Percentiles rank a stretch among this genome's conserved stretches.
phyloP scores from a whole-genome alignment of 2,329 filamentous ascomycete genomes.

The Pseudogymnoascus sp. region DNA sequence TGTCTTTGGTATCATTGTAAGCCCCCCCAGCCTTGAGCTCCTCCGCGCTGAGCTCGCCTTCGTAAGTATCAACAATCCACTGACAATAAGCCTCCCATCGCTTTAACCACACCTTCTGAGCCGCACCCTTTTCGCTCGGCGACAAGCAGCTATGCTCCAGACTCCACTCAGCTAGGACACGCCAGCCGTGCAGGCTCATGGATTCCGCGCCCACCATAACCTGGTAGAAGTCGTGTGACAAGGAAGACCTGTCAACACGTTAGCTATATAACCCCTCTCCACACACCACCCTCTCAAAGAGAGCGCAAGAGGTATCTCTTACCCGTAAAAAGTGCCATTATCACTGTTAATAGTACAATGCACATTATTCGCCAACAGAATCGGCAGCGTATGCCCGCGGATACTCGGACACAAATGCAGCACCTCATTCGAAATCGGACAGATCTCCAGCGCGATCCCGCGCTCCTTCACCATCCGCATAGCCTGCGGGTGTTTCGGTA shows the following conservation, averaged over 20 bases:
- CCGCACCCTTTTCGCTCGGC: conserved; percentile 34
- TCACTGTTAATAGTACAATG: conserved; percentile 69
- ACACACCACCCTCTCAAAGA: background rate
- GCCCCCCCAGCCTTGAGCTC: background rate
- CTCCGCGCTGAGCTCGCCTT: background rate
- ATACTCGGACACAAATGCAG: conserved; percentile 60
- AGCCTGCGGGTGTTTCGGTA: conserved; percentile 59
- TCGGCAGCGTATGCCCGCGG: conserved; percentile 59
- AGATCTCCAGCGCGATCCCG: conserved; percentile 66
- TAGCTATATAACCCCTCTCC: conserved; percentile 9
- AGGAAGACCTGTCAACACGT: conserved; percentile 46
- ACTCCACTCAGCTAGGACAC: conserved; percentile 58
- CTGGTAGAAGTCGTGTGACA: conserved; percentile 73
- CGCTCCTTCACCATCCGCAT: conserved; percentile 56
- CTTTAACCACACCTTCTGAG: conserved; percentile 39
- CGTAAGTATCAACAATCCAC: conserved; percentile 41
- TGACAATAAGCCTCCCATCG: conserved; percentile 53
- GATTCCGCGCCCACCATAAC: conserved; percentile 59
- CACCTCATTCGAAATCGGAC: conserved; percentile 71
- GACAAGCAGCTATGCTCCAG: conserved; percentile 52
- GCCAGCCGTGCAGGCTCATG: conserved; percentile 64
- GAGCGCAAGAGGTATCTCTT: conserved; percentile 18
- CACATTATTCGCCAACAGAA: conserved; percentile 62
- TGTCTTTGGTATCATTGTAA: background rate
- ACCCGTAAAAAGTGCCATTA: conserved; percentile 67